phyloP scores from a whole-genome alignment of 805 yeast species.

The Scheffersomyces ergatensis region DNA sequence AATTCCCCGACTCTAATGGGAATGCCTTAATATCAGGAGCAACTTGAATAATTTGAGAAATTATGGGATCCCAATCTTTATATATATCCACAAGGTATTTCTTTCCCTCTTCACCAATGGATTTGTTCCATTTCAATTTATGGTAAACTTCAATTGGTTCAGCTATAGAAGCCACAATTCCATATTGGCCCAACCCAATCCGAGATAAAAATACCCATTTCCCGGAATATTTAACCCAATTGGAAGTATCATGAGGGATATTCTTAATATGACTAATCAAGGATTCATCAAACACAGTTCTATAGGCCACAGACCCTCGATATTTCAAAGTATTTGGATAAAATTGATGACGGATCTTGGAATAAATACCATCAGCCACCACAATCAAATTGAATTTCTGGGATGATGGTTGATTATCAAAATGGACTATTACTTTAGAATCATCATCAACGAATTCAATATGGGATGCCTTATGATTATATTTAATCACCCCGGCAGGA shows the following conservation, averaged over 20 bases:
- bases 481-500: conserved; percentile 5
- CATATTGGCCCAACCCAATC: conserved; percentile 4
- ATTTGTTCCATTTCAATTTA: conserved; percentile 3
- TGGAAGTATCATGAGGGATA: conserved; percentile 8
- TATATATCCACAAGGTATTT: conserved; percentile 1
- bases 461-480: conserved; percentile 3
- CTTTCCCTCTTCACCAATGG: conserved; percentile 3
- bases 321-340: conserved; percentile 2
- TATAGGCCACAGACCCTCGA: conserved; percentile 9
- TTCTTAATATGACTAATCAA: conserved; percentile 2
- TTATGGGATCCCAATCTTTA: conserved; percentile 3
- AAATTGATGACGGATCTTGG: conserved; percentile 8
- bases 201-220: conserved; percentile 1
- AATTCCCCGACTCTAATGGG: conserved; percentile 3
- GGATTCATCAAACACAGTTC: conserved; percentile 7
- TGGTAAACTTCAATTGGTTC: not conserved
- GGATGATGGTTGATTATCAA: not conserved
- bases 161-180: conserved; percentile 2
- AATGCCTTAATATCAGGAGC: conserved; percentile 4
- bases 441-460: conserved; percentile 1
- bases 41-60: conserved; percentile 1
- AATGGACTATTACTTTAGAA: not conserved
- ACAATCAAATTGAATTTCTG: conserved; percentile 6
- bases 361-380: conserved; percentile 12
- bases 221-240: conserved; percentile 1